Evolutionary conservation across 805 yeast species (phyloP), one percentile per base, ranked within the genome.

Genomic region (Sugiyamaella floridensis): DNA sequence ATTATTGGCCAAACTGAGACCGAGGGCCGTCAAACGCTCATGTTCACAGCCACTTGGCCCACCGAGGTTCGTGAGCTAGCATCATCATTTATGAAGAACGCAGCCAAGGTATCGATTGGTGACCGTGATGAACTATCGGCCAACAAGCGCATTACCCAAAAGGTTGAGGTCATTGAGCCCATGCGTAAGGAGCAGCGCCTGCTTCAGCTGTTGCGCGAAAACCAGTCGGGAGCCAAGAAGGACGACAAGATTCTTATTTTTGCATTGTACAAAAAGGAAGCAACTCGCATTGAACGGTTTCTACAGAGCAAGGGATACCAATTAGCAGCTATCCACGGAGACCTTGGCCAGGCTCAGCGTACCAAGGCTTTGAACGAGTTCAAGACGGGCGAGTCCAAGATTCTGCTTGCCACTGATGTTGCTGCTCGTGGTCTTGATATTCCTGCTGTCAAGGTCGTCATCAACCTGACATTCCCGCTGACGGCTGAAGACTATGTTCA

Each of bases 31-130:
- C 98, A 92, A 71, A 93, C 99, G 0, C 76, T 93, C 58, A 93
- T 93, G 98, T 93, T 93, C 72, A 92, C 99, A 9, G 99, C 99
- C n/a, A 93, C 99, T 1, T 93, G 99, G 99, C 99, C 99, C n/a
- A 87, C 86, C 63, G 96, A 92, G 72, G 98, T 93, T 37, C 83
- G 98, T 66, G 95, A 89, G 58, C 77, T 93, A 57, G 99, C 99
- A 8, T 66, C 82, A 16, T 79, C 85, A 6, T 93, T 85, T 71
- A 86, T 93, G 95, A 80, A 77, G 19, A 59, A 68, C 28, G 95
- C 97, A n/a, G 88, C 89, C 47, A 89, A 87, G 69, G 86, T 93
- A 43, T 83, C 93, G 43, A 86, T 93, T 65, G 99, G 99, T 63
- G 86, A 93, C 69, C 81, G 95, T 59, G 97, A 92, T 66, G 98